Evolutionary conservation across 2,329 filamentous ascomycete genomes (phyloP).

Genomic region (Monilinia laxa): DNA sequence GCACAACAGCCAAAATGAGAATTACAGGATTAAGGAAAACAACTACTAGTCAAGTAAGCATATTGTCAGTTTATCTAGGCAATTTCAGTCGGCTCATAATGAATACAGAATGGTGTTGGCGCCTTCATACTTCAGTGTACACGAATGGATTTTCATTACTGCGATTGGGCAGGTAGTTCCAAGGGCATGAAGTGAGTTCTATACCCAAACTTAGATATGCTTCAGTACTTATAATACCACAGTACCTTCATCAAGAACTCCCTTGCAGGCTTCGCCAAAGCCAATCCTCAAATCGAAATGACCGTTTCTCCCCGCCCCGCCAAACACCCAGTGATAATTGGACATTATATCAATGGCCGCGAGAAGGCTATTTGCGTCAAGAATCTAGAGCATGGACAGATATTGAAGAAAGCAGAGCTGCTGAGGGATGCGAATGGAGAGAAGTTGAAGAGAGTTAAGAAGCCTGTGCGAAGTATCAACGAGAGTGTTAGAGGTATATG

Average conservation of each 20-base stretch:
- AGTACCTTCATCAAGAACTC: slow-evolving; percentile 79
- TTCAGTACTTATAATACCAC: slow-evolving; percentile 22
- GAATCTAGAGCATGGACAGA: slow-evolving; percentile 77
- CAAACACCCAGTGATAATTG: slow-evolving; percentile 84
- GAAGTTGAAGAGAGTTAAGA: slow-evolving; percentile 63
- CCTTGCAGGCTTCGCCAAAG: slow-evolving; percentile 73
- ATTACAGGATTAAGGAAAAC: slow-evolving; percentile 54
- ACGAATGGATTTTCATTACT: slow-evolving; percentile 93
- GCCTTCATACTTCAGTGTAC: slow-evolving; percentile 98
- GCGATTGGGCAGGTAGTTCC: slow-evolving; percentile 92
- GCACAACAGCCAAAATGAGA: slow-evolving; percentile 45
- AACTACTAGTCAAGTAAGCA: slow-evolving; percentile 53
- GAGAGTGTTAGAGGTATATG: slow-evolving; percentile 68
- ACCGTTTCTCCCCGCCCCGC: slow-evolving; percentile 85
- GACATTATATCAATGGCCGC: slow-evolving; percentile 88
- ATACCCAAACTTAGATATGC: background rate
- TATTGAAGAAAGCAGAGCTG: slow-evolving; percentile 75
- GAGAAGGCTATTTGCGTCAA: slow-evolving; percentile 84
- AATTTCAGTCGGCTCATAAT: slow-evolving; percentile 25
- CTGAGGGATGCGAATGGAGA: slow-evolving; percentile 74
- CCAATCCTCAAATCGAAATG: slow-evolving; percentile 88
- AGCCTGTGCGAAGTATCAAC: slow-evolving; percentile 63
- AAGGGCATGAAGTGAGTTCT: slow-evolving; percentile 82
- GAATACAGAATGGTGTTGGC: slow-evolving; percentile 82
- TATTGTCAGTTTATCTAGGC: background rate